A percentile compares a stretch with the other conserved stretches of the same genome.
Conservation (phyloP, 2,329 filamentous ascomycete genomes). For the Sporothrix dimorphospora region DNA sequence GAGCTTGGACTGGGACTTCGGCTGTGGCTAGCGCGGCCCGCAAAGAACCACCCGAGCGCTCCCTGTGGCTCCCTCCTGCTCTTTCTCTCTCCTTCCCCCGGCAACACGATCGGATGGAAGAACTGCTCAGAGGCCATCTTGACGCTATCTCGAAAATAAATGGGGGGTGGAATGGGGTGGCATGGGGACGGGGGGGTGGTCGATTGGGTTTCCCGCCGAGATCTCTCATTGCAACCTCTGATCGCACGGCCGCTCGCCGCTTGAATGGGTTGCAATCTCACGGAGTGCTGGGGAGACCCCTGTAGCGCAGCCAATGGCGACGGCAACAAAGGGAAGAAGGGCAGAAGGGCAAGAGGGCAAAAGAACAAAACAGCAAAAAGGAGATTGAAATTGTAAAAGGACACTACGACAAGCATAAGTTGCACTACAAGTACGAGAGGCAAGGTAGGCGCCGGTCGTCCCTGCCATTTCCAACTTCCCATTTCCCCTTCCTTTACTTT, state of each 20-base stretch:
- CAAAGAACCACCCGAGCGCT: background rate
- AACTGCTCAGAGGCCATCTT: background rate
- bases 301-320: constrained; percentile 1
- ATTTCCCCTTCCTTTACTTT: background rate
- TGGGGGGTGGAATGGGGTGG: too few species aligned
- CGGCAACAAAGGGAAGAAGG: background rate
- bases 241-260: constrained; percentile 3
- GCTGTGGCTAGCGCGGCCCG: background rate
- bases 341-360: too few species aligned
- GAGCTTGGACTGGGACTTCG: background rate
- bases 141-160: background rate
- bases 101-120: too few species aligned
- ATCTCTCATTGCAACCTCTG: constrained; percentile 20
- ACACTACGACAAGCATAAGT: background rate
- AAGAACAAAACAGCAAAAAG: too few species aligned
- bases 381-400: too few species aligned
- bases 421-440: background rate
- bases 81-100: too few species aligned
- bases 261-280: constrained; percentile 15
- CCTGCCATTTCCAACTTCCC: background rate
- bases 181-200: too few species aligned
- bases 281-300: background rate
- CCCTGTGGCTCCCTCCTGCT: background rate
- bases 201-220: constrained; percentile 18
- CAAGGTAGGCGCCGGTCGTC: background rate